Percentiles rank a stretch among this genome's conserved stretches.
Conservation (phyloP, 129 eudicot genomes). For the Scalesia atractyloides region DNA sequence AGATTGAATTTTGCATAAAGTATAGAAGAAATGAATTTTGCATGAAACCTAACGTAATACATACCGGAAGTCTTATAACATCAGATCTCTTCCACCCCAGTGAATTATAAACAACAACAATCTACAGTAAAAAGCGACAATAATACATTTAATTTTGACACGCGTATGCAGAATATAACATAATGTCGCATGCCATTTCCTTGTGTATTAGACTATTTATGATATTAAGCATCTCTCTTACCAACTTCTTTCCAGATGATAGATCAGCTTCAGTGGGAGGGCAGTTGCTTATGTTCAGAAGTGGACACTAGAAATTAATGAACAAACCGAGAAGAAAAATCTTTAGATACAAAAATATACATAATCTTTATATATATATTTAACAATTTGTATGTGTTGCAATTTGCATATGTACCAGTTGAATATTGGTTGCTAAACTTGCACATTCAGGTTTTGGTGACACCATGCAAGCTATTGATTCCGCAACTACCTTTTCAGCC, state of each 20-base stretch:
- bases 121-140: constrained; percentile 41
- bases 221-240: constrained; percentile 38
- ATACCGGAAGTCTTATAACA: constrained; percentile 79
- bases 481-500: constrained; percentile 74
- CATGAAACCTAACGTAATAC: constrained; percentile 35
- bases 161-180: constrained; percentile 8
- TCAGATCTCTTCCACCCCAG: constrained; percentile 90
- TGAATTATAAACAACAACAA: constrained; percentile 80
- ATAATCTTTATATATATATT: neutral
- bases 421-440: constrained; percentile 50
- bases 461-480: constrained; percentile 70
- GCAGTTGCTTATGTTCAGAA: constrained; percentile 77
- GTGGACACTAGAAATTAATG: constrained; percentile 61
- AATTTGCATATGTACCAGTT: constrained; percentile 54
- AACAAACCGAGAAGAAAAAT: constrained; percentile 8
- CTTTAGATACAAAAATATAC: neutral
- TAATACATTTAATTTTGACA: constrained; percentile 6
- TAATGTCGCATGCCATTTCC: constrained; percentile 5
- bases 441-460: constrained; percentile 44
- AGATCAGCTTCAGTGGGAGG: constrained; percentile 71
- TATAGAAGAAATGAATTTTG: neutral
- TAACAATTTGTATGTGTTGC: neutral
- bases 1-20: too few species aligned
- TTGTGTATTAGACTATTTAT: neutral
- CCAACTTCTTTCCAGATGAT: constrained; percentile 63